These are phyloP conservation scores for Mycena crocata DNA, from an alignment of 768 basidiomycete species.

Conservation along the genomic window DNA sequence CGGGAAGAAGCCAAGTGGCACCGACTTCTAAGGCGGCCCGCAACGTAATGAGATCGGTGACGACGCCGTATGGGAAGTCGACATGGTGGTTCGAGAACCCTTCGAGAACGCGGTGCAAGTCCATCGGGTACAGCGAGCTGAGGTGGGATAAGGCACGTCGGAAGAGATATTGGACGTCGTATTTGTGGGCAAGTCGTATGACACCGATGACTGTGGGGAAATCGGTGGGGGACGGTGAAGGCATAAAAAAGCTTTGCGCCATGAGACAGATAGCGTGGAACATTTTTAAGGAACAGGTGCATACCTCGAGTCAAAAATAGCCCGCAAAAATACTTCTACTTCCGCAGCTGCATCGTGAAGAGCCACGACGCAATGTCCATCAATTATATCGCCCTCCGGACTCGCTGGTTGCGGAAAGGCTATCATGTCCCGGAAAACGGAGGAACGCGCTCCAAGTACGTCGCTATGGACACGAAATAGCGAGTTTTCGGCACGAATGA, in stretches of 20 bases:
- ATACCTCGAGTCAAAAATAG: neutral
- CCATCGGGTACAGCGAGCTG: neutral
- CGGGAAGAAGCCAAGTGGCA: neutral
- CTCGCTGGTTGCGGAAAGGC: neutral
- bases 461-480: neutral
- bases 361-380: neutral
- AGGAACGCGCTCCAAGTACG: neutral
- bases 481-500: neutral
- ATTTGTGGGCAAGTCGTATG: neutral
- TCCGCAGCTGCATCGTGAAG: neutral
- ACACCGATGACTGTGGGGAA: neutral
- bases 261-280: neutral
- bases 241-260: neutral
- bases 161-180: constrained; percentile 5
- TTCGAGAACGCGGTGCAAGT: neutral
- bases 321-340: neutral
- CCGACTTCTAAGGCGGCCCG: neutral
- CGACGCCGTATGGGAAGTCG: neutral
- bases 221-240: neutral
- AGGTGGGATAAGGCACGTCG: neutral
- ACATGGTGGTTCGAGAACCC: neutral
- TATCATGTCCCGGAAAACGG: neutral
- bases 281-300: too few species aligned
- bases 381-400: neutral
- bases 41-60: neutral